Evolutionary conservation across 2,329 filamentous ascomycete genomes (phyloP).

Genomic region (Fusarium irregulare): DNA sequence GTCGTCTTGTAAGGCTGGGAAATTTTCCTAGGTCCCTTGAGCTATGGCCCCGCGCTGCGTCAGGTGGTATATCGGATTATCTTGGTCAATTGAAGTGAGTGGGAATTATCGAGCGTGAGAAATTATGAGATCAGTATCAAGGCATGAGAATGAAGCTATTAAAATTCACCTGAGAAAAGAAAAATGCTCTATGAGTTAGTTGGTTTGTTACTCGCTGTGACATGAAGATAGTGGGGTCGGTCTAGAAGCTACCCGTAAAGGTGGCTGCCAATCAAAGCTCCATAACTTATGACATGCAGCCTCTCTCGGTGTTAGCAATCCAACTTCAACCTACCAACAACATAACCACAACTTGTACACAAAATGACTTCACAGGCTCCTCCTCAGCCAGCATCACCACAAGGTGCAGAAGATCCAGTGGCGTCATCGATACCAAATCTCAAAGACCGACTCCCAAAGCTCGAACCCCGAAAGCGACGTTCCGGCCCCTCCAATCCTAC

Average conservation of each 20-base stretch:
- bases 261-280: slow-evolving; percentile 25
- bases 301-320: slow-evolving; percentile 1
- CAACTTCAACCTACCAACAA: slow-evolving; percentile 18
- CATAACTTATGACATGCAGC: slow-evolving; percentile 29
- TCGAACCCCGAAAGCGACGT: slow-evolving; percentile 72
- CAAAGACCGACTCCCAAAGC: slow-evolving; percentile 71
- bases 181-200: slow-evolving; percentile 16
- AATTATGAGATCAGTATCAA: neutral
- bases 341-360: slow-evolving; percentile 10
- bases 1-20: slow-evolving; percentile 20
- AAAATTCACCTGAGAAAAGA: neutral
- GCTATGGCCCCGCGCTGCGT: slow-evolving; percentile 18
- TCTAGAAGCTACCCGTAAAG: slow-evolving; percentile 15
- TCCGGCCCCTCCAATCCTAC: slow-evolving; percentile 63
- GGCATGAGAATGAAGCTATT: neutral
- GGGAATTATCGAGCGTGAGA: neutral
- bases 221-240: slow-evolving; percentile 19
- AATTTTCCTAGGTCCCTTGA: slow-evolving; percentile 28
- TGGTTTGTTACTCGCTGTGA: slow-evolving; percentile 8
- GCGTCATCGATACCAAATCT: slow-evolving; percentile 48
- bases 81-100: neutral
- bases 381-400: slow-evolving; percentile 19
- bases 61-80: neutral
- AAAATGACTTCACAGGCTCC: slow-evolving; percentile 45
- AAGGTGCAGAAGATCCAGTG: slow-evolving; percentile 24